Evolutionary conservation across 2,329 filamentous ascomycete species (phyloP).

Genomic region (Cladorrhinum sp.): DNA sequence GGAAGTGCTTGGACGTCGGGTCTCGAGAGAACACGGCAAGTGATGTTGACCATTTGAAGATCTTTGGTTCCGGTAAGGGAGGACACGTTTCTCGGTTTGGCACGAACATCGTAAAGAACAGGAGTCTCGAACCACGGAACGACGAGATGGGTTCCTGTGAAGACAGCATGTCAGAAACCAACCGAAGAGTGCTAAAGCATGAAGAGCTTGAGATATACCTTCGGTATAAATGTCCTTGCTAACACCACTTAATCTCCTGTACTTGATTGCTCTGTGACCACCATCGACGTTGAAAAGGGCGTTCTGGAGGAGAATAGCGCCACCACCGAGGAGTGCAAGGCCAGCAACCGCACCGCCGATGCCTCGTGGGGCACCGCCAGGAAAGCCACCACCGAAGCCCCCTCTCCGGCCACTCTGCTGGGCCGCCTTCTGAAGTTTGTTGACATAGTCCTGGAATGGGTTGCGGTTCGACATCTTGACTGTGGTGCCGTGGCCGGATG

Average conservation of each 20-base stretch:
- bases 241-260: slow-evolving; percentile 87
- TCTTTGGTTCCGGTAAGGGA: slow-evolving; percentile 98
- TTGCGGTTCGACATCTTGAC: slow-evolving; percentile 36
- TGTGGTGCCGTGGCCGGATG: slow-evolving; percentile 11
- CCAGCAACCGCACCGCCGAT: slow-evolving; percentile 41
- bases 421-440: slow-evolving; percentile 49
- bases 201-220: slow-evolving; percentile 54
- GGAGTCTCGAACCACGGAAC: slow-evolving; percentile 98
- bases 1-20: slow-evolving; percentile 85
- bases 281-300: slow-evolving; percentile 84
- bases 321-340: slow-evolving; percentile 46
- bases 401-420: slow-evolving; percentile 41
- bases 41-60: slow-evolving; percentile 99
- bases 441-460: slow-evolving; percentile 50
- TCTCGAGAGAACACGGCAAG: slow-evolving; percentile 94
- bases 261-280: slow-evolving; percentile 98
- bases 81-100: slow-evolving; percentile 93
- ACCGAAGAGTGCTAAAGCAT: background rate
- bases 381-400: slow-evolving; percentile 41
- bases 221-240: slow-evolving; percentile 94
- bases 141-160: slow-evolving; percentile 81
- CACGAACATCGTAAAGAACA: slow-evolving; percentile 95
- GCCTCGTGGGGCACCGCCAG: slow-evolving; percentile 43
- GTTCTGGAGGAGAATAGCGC: slow-evolving; percentile 53
- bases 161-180: slow-evolving; percentile 14